Base-by-base conservation (phyloP, 768 basidiomycete genomes). In the Calocera cornea region DNA sequence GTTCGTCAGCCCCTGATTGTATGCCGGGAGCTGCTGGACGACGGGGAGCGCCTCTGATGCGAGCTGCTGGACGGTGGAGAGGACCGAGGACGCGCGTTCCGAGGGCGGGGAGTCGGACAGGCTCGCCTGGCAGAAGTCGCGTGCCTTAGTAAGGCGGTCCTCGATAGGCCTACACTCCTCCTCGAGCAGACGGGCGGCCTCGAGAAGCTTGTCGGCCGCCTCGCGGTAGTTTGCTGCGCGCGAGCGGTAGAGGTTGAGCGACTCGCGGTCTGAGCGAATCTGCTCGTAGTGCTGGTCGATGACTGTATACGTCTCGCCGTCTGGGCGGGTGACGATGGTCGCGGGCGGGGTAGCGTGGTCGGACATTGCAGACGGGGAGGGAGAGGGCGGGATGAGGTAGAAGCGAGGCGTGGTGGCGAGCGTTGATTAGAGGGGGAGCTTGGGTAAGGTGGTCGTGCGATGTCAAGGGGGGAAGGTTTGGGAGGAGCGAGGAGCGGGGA, bases 281-380 rank as follows among this genome's bases (percentile, higher is more conserved):
- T 60, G 54, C 54, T 60, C 54, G 31, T 60, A 60, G 27, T 60
- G 54, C 54, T 60, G 54, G 54, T 60, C 54, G 31, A 60, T 60
- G 54, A 60, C 22, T 2, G 54, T 60, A 27, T 29, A 60, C 14
- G 27, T 29, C 54, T 60, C 54, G 14, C 54, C 54, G 54, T 60
- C 54, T 11, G 54, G 54, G 54, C 54, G 54, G 8, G 54, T 60
- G 2, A 60, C 31, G 54, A 60, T 22, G 27, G 54, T 33, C 19
- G 31, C 24, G 2, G 54, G 54, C 11, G 54, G 54, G 31, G 54
- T 60, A 5, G 11, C 22, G 54, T 60, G 54, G 54, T 60, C 54
- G 24, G 54, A 60, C 54, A 60, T 60, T 27, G 54, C 11, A 24
- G 49, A n/a, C 8, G 49, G 31, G 24, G 54, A 5, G 11, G 54